A percentile compares a stretch with the other conserved stretches of the same genome.
Evolutionary conservation across 352 stramenopile genomes (phyloP).

Genomic region (Blastocystis sp.): DNA sequence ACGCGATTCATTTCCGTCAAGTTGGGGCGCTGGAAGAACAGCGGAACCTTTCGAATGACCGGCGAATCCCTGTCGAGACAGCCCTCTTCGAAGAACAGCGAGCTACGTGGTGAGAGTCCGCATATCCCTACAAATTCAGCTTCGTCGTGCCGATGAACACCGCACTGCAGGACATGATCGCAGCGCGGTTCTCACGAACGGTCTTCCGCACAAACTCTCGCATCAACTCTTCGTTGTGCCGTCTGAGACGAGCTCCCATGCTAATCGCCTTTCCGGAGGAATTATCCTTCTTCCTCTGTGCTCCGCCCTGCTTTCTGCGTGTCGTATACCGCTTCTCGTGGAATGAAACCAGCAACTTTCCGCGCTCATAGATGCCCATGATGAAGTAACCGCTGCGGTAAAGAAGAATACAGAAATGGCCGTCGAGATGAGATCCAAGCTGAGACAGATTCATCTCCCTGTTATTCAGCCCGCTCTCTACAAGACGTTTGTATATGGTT

Average conservation of each 20-base stretch:
- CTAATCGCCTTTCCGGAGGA: conserved; percentile 74
- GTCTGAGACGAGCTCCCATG: conserved; percentile 74
- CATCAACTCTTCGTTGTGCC: conserved; percentile 77
- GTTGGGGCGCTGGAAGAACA: conserved; percentile 75
- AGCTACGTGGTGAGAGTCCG: background rate
- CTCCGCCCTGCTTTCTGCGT: conserved; percentile 76
- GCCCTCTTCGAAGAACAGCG: conserved; percentile 1
- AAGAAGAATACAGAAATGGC: conserved; percentile 74
- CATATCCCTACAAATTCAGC: conserved; percentile 67
- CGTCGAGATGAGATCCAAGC: conserved; percentile 65
- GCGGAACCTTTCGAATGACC: conserved; percentile 73
- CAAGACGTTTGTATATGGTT: conserved; percentile 66
- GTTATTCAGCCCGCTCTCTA: conserved; percentile 50
- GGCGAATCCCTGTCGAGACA: conserved; percentile 66
- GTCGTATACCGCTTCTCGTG: conserved; percentile 81
- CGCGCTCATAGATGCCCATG: conserved; percentile 76
- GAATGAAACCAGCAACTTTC: conserved; percentile 77
- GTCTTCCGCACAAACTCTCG: conserved; percentile 72
- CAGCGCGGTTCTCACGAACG: conserved; percentile 71
- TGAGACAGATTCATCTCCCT: conserved; percentile 65
- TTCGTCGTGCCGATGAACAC: conserved; percentile 76
- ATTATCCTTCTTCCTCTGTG: conserved; percentile 73
- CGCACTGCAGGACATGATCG: conserved; percentile 71
- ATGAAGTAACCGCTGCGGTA: conserved; percentile 78
- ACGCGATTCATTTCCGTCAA: conserved; percentile 70